Evolutionary conservation across 805 yeast species (phyloP), one percentile per base, ranked within the genome.

Genomic region (Starmera quercuum): DNA sequence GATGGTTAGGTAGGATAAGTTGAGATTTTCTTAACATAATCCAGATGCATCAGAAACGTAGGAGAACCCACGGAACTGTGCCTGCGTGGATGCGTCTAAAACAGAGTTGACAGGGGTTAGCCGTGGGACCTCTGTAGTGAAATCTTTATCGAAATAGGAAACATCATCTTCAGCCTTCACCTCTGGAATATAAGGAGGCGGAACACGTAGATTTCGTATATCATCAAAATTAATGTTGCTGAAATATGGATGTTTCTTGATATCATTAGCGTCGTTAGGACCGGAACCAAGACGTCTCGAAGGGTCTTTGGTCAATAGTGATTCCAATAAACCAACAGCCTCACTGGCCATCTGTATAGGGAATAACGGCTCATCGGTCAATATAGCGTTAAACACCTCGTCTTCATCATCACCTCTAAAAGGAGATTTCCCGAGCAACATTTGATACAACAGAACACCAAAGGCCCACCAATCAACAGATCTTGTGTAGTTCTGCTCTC

Each of bases 401-500:
- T 92, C 97, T 52, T 85, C 95, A 53, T 85, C 95, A 46, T 88
- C 96, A 45, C 99, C 98, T 45, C 90, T 81, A 63, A 92, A 92
- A 24, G 99, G 99, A 7, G 96, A 84, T 59, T 90, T 95, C 33
- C 96, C 92, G 38, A 92, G 68, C 37, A 92, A 67, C 99, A 92
- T 92, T 61, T 92, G 98, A 59, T 90, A 92, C 44, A 92, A 66
- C 43, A 92, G 68, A 20, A 92, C 97, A 37, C 99, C 99, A 67
- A 88, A 86, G 1, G 98, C 97, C 98, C 98, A 92, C 98, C 98
- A 92, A 61, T 92, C 99, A 35, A 92, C 98, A 26, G 92, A 83
- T 52, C 95, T 77, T 34, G 87, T 92, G 52, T 92, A 92, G 39
- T 79, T 83, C 58, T 88, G 95, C 35, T 92, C 97, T 43, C 85